Evolutionary conservation across 2,329 filamentous ascomycete genomes (phyloP), one percentile per base, ranked within the genome.

Genomic region (Didymella segeticola): DNA sequence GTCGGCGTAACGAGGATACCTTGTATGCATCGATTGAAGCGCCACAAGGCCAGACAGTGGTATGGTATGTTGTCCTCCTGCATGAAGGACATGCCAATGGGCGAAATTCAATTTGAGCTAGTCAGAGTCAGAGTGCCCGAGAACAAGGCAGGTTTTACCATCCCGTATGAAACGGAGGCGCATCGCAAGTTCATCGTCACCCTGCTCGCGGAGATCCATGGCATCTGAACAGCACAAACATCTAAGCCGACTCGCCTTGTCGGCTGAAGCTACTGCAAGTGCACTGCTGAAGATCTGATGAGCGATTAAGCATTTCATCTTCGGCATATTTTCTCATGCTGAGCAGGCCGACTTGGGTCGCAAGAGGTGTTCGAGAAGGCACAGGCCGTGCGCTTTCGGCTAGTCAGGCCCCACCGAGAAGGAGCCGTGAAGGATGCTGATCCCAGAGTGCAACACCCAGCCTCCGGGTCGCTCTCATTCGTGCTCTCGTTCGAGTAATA

Each of bases 391-490:
- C 23, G 23, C 14, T 31, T 6, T 26, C 10, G 27, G 31, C 45
- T 47, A 47, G 34, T 39, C 45, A 47, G 20, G 26, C 26, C 17
- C 27, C 26, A 33, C 45, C 45, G 45, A 39, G 45, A 26, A 47
- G 45, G 5, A 39, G 34, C 45, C 45, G 45, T 39, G n/a, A 25
- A 47, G 45, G 36, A 39, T 47, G 34, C 27, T 22, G 36, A 47
- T 15, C 36, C 34, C 30, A 20, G 26, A 27, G 12, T 8, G 12
- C 33, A 17, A 25, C 6, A n/a, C 12, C 19, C 6, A 23, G 5
- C 5, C 17, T 47, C 17, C 43, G 25, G 33, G 17, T 12, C 17
- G 22, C 27, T 37, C 17, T 20, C 33, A 47, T 47, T 38, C 33
- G 43, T 23, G 12, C 17, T 19, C 19, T 19, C 17, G 10, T 7